Base-by-base conservation (phyloP, 768 basidiomycete species). In the Suillus americanus region DNA sequence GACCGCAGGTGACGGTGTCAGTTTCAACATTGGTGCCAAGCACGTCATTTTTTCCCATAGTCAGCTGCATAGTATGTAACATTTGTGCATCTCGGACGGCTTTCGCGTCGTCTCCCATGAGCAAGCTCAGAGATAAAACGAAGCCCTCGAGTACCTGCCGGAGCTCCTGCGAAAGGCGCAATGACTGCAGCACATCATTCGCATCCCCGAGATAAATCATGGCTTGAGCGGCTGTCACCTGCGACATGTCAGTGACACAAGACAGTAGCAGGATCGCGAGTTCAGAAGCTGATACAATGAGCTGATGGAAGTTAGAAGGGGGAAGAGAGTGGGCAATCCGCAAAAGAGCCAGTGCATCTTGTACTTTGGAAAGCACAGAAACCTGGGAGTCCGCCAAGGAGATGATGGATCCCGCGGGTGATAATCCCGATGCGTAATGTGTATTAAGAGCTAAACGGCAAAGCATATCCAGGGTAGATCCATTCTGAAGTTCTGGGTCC, bases 81-180 rank as follows among this genome's bases (percentile, higher is more conserved):
- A 90, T 82, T 64, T 91, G 89, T 18, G 88, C 85, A 75, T 92
- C 89, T 63, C 85, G 80, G n/a, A 86, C 83, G 55, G 81, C 83
- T 72, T 89, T 90, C 30, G 84, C 85, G 63, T 91, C 90, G 68
- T 91, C 89, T 45, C 87, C 88, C 38, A 90, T 80, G 37, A 87
- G 69, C 65, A 89, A 79, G 62, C 84, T 85, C 51, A 92, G 73
- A 5, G 86, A 84, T 43, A 90, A 70, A 4, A 80, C 79, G 68
- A 89, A 88, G 13, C 79, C 78, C 66, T 91, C 89, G 30, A 92
- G 72, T 37, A 83, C 82, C 64, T 85, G 84, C 64, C 86, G 81
- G 56, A 86, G 78, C 50, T 81, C 80, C 12, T 78, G 74, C n/a
- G 81, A 74, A 61, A 91, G 79, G n/a, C 80, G 81, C 65, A 82